Evolutionary conservation across 345 rosid genomes (phyloP).

Genomic region (Boechera stricta): DNA sequence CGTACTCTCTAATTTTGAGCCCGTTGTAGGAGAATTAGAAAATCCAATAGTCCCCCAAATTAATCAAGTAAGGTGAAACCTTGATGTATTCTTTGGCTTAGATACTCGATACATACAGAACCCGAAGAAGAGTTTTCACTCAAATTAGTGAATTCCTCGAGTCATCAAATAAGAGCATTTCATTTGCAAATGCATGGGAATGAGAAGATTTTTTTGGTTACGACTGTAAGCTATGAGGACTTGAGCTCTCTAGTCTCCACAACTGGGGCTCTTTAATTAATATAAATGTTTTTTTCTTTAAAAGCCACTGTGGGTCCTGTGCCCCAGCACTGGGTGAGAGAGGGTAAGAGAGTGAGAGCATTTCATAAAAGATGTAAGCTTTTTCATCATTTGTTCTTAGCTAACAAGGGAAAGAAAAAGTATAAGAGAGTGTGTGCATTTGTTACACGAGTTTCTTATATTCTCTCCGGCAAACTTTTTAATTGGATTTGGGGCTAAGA

Average conservation of each 20-base stretch:
- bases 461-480: not conserved
- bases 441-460: not conserved
- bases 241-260: not conserved
- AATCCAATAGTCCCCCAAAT: not conserved
- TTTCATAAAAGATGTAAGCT: not conserved
- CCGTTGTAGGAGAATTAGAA: not conserved
- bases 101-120: no score
- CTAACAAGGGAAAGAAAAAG: not conserved
- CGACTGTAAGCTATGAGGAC: not conserved
- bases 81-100: not conserved
- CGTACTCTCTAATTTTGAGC: not conserved
- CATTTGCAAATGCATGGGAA: not conserved
- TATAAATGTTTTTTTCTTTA: no score
- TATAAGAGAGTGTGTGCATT: not conserved
- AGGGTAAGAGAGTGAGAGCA: not conserved
- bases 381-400: not conserved
- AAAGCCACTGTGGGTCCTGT: not conserved
- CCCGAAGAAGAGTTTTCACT: no score
- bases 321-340: not conserved
- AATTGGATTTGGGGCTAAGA: not conserved
- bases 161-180: not conserved
- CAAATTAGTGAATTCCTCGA: no score
- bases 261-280: no score
- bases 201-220: not conserved
- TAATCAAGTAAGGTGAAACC: not conserved